Percentiles rank a stretch among this genome's conserved stretches.
phyloP scores from a whole-genome alignment of 2,329 filamentous ascomycete genomes.

The Colletotrichum kahawae region DNA sequence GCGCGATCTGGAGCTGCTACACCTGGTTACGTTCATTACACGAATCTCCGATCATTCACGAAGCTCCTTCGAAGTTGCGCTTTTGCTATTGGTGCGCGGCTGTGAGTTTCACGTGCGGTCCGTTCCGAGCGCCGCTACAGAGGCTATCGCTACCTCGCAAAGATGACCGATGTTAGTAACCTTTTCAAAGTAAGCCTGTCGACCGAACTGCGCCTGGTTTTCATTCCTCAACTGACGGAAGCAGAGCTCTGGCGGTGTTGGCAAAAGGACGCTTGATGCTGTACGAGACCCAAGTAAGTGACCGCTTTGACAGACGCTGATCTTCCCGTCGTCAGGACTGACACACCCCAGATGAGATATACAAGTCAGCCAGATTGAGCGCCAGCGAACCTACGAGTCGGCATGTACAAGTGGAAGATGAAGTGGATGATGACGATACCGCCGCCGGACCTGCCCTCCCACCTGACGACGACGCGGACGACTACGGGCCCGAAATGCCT shows the following conservation, averaged over 20 bases:
- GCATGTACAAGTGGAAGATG: conserved; percentile 49
- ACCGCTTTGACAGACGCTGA: not conserved
- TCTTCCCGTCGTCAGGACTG: not conserved
- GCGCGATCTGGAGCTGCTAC: not conserved
- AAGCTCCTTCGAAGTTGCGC: not conserved
- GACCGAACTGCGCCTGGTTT: not conserved
- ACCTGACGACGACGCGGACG: conserved; percentile 51
- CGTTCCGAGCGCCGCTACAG: not conserved
- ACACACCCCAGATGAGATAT: conserved; percentile 57
- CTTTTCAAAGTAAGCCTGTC: conserved; percentile 56
- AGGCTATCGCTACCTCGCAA: not conserved
- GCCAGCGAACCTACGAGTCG: conserved; percentile 48
- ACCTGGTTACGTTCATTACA: not conserved
- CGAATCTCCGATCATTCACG: not conserved
- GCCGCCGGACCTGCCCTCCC: conserved; percentile 54
- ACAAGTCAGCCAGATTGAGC: conserved; percentile 64
- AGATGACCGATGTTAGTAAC: conserved; percentile 64
- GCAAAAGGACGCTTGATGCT: conserved; percentile 69
- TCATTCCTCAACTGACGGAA: conserved; percentile 22
- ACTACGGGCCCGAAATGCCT: conserved; percentile 26
- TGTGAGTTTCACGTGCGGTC: not conserved
- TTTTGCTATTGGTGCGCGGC: not conserved
- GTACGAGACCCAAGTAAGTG: conserved; percentile 66
- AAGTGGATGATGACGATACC: conserved; percentile 46
- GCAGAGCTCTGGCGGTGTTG: conserved; percentile 49